Conservation (phyloP, 768 basidiomycete genomes). For the Tylopilus felleus region DNA sequence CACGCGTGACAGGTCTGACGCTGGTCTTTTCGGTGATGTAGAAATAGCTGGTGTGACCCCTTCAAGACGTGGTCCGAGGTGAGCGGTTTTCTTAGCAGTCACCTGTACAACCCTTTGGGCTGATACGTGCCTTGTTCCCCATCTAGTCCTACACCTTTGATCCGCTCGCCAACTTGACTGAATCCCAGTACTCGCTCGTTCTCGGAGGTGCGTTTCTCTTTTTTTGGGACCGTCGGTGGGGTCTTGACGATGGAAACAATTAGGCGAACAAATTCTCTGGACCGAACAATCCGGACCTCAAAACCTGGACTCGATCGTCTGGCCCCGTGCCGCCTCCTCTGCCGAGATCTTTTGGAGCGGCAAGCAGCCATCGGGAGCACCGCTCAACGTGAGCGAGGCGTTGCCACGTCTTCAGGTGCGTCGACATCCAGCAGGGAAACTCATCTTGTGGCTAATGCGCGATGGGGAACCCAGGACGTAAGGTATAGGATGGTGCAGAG, state of each 20-base stretch:
- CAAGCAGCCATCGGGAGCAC: constrained; percentile 31
- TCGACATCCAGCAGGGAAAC: not conserved
- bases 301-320: constrained; percentile 43
- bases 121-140: constrained; percentile 4
- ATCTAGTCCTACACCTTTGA: constrained; percentile 47
- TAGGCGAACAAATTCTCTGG: constrained; percentile 43
- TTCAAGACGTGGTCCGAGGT: constrained; percentile 53
- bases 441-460: too few species aligned
- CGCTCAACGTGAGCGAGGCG: constrained; percentile 37
- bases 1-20: not conserved
- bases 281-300: constrained; percentile 43
- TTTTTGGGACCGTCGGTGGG: not conserved
- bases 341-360: constrained; percentile 58
- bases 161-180: constrained; percentile 42
- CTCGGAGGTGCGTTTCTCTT: constrained; percentile 31
- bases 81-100: constrained; percentile 12
- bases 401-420: constrained; percentile 47
- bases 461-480: constrained; percentile 32
- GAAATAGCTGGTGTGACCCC: constrained; percentile 48
- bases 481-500: constrained; percentile 46
- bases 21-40: constrained; percentile 4
- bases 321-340: constrained; percentile 46
- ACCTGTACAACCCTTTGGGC: not conserved
- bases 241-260: not conserved
- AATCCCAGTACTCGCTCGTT: constrained; percentile 35